phyloP scores from a whole-genome alignment of 1,284 basidiomycete species.

The Ceratorhiza oryzae-sativae region DNA sequence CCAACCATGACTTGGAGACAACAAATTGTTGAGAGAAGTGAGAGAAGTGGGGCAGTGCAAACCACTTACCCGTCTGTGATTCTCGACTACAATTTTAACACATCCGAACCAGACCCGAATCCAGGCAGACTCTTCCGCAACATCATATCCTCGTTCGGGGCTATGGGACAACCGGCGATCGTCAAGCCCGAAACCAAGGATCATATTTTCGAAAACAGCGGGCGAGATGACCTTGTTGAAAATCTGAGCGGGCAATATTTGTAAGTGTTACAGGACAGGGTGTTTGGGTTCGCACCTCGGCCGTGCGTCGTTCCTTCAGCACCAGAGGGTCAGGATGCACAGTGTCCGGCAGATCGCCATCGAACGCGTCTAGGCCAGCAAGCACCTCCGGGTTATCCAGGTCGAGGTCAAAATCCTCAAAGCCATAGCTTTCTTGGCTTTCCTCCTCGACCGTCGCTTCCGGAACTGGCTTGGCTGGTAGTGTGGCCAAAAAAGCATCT shows the following conservation, averaged over 20 bases:
- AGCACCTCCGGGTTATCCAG: conserved; percentile 67
- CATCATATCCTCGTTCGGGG: conserved; percentile 44
- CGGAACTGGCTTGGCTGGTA: conserved; percentile 53
- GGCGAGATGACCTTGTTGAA: conserved; percentile 64
- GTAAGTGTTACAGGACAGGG: not conserved
- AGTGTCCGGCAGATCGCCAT: not conserved
- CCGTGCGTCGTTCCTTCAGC: conserved; percentile 49
- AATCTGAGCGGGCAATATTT: conserved; percentile 53
- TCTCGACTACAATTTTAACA: conserved; percentile 69
- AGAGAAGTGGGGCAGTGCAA: too few relatives aligned
- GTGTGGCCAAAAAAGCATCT: conserved; percentile 57
- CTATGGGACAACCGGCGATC: conserved; percentile 50
- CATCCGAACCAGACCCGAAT: conserved; percentile 83
- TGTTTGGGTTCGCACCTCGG: conserved; percentile 45
- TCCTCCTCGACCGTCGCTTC: conserved; percentile 60
- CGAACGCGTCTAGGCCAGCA: conserved; percentile 58
- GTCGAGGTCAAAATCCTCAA: conserved; percentile 59
- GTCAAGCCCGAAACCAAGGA: conserved; percentile 51
- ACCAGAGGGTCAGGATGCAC: not conserved
- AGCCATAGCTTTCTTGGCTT: conserved; percentile 71
- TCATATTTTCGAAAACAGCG: conserved; percentile 67
- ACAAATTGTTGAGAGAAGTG: too few relatives aligned
- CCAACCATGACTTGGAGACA: conserved; percentile 37
- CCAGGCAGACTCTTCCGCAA: conserved; percentile 55
- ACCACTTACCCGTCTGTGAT: conserved; percentile 60